These are phyloP conservation scores for Fusarium dimerum DNA, from an alignment of 2,329 filamentous ascomycete species.

Conservation along the genomic window DNA sequence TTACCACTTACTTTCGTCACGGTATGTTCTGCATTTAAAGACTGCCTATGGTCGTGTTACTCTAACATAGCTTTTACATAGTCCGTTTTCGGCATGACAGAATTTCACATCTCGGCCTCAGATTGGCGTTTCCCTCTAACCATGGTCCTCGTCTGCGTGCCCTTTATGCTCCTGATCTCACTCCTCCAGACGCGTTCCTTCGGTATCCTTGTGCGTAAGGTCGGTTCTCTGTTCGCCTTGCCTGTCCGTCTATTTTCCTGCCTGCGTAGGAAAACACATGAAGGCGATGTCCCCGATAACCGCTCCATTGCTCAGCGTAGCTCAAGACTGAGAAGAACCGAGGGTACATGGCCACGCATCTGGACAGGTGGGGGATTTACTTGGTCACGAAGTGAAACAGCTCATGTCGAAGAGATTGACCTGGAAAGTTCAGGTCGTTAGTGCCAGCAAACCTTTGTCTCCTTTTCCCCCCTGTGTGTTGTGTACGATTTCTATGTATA, in stretches of 20 bases:
- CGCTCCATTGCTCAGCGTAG: constrained; percentile 14
- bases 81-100: constrained; percentile 57
- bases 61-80: constrained; percentile 12
- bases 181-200: constrained; percentile 46
- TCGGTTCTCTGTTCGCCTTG: constrained; percentile 9
- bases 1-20: constrained; percentile 63
- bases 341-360: constrained; percentile 3
- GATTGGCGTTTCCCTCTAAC: constrained; percentile 53
- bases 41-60: neutral
- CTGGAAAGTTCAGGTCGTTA: neutral
- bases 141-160: constrained; percentile 65
- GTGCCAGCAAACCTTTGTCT: neutral
- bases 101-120: constrained; percentile 41
- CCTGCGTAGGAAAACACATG: constrained; percentile 10
- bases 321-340: constrained; percentile 4
- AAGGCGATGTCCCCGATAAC: constrained; percentile 22
- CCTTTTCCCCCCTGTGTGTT: neutral
- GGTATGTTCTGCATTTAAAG: constrained; percentile 28
- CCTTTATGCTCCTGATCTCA: constrained; percentile 50
- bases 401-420: neutral
- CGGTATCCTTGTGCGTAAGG: constrained; percentile 28
- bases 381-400: constrained; percentile 8
- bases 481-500: too few relatives aligned
- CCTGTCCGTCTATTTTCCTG: constrained; percentile 5
- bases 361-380: constrained; percentile 6